phyloP scores from a whole-genome alignment of 140 eudicot genomes.

The Flaveria floridana region DNA sequence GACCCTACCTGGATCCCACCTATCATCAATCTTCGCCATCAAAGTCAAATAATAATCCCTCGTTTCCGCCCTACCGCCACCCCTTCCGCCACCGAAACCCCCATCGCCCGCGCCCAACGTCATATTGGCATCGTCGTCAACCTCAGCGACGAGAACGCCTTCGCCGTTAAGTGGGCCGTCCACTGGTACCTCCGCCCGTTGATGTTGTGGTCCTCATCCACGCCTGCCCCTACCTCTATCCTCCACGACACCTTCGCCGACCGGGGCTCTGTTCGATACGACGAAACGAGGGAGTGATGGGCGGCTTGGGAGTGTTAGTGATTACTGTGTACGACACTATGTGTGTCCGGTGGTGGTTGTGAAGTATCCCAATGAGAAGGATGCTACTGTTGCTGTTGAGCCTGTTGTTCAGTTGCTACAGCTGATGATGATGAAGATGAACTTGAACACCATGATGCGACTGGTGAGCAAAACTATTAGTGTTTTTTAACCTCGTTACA shows the following conservation, averaged over 20 bases:
- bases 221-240: constrained; percentile 77
- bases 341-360: too few species aligned
- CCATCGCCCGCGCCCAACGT: constrained; percentile 74
- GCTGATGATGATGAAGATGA: too few species aligned
- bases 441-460: too few species aligned
- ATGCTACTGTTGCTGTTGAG: too few species aligned
- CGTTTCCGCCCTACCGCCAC: constrained; percentile 48
- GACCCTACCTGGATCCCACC: constrained; percentile 41
- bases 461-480: too few species aligned
- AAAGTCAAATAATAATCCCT: constrained; percentile 64
- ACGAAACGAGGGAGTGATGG: too few species aligned
- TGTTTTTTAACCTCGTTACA: too few species aligned
- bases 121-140: constrained; percentile 84
- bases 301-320: too few species aligned
- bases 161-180: constrained; percentile 87
- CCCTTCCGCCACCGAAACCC: constrained; percentile 61
- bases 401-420: too few species aligned
- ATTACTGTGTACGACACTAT: too few species aligned
- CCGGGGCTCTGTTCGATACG: constrained; percentile 61
- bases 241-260: constrained; percentile 70
- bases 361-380: too few species aligned
- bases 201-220: constrained; percentile 83
- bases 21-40: constrained; percentile 48
- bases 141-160: constrained; percentile 76
- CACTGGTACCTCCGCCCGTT: constrained; percentile 82